Conservation (phyloP, 2,329 filamentous ascomycete genomes). For the Didymosphaeria variabile region DNA sequence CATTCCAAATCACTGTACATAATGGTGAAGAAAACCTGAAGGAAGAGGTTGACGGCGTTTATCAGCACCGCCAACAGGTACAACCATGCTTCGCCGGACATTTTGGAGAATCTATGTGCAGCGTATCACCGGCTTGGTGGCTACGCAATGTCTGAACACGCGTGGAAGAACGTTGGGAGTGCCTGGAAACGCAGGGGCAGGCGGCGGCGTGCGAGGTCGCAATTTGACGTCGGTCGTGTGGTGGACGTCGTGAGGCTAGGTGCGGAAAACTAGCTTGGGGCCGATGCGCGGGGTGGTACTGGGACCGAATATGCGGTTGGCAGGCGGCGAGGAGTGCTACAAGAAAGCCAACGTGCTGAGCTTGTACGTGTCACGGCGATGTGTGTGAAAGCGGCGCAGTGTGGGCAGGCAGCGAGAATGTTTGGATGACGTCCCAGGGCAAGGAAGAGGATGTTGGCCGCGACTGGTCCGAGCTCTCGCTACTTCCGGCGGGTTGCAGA, state of each 20-base stretch:
- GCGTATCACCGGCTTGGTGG: slow-evolving; percentile 29
- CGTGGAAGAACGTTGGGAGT: slow-evolving; percentile 22
- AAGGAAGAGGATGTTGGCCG: slow-evolving; percentile 25
- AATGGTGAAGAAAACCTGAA: slow-evolving; percentile 99
- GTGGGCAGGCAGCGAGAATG: slow-evolving; percentile 36
- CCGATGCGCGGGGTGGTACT: slow-evolving; percentile 39
- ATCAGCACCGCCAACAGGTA: slow-evolving; percentile 98
- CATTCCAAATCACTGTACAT: slow-evolving; percentile 99
- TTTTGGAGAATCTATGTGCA: slow-evolving; percentile 58
- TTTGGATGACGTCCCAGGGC: slow-evolving; percentile 45
- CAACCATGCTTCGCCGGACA: slow-evolving; percentile 98
- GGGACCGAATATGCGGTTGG: slow-evolving; percentile 15
- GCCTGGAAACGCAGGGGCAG: slow-evolving; percentile 25
- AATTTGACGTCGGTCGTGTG: slow-evolving; percentile 44
- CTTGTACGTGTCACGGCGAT: slow-evolving; percentile 19
- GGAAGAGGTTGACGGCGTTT: slow-evolving; percentile 99
- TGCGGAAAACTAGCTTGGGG: slow-evolving; percentile 44
- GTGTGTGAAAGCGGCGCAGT: slow-evolving; percentile 13
- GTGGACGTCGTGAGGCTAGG: slow-evolving; percentile 43
- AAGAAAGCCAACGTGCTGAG: slow-evolving; percentile 14
- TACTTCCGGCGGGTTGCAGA: slow-evolving; percentile 25
- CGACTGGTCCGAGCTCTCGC: slow-evolving; percentile 30
- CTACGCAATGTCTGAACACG: slow-evolving; percentile 19
- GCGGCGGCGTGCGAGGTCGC: slow-evolving; percentile 26
- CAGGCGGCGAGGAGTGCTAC: slow-evolving; percentile 34